These are phyloP conservation scores for Verticillium albo-atrum DNA, from an alignment of 2,329 filamentous ascomycete species.

Conservation along the genomic window DNA sequence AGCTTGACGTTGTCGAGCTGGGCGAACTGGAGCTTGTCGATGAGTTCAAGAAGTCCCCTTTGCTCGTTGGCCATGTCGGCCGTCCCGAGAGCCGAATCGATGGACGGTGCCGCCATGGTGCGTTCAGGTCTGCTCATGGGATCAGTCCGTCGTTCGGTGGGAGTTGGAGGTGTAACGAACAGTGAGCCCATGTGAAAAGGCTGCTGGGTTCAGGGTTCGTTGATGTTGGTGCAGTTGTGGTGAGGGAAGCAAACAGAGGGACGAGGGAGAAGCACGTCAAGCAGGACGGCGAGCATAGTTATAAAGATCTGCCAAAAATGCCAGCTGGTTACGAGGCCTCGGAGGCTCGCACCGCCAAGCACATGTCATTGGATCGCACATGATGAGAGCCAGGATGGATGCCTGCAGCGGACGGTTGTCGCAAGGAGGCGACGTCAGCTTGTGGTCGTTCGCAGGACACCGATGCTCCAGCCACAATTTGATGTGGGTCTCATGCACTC, in stretches of 20 bases:
- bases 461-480: neutral
- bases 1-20: slow-evolving; percentile 49
- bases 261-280: neutral
- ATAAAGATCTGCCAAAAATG: neutral
- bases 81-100: slow-evolving; percentile 44
- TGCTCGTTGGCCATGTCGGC: slow-evolving; percentile 50
- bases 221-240: neutral
- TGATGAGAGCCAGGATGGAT: neutral
- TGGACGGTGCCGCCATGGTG: slow-evolving; percentile 31
- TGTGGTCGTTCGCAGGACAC: neutral
- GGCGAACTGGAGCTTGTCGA: slow-evolving; percentile 50
- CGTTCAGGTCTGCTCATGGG: slow-evolving; percentile 11
- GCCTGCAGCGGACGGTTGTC: neutral
- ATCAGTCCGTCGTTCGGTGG: slow-evolving; percentile 5
- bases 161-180: neutral
- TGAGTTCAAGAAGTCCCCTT: slow-evolving; percentile 50
- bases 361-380: neutral
- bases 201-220: neutral
- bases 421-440: neutral
- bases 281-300: neutral
- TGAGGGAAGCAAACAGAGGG: neutral
- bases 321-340: neutral
- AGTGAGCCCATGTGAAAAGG: neutral
- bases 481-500: neutral
- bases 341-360: neutral